Evolutionary conservation across 2,329 filamentous ascomycete genomes (phyloP).

Genomic region (Clonostachys sp.): DNA sequence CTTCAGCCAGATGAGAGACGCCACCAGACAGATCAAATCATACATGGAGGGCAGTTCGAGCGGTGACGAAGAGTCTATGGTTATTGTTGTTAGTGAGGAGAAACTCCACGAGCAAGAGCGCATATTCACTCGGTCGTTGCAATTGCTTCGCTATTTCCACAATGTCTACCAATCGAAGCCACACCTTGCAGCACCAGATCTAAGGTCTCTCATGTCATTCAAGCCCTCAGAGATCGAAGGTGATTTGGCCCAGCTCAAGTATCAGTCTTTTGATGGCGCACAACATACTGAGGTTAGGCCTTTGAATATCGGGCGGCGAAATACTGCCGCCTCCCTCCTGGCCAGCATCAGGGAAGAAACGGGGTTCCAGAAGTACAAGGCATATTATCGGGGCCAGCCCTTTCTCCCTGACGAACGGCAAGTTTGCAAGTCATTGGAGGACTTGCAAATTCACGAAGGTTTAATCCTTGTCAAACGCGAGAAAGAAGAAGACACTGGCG

Average conservation of each 20-base stretch:
- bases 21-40: slow-evolving; percentile 52
- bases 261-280: slow-evolving; percentile 66
- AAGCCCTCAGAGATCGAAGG: slow-evolving; percentile 52
- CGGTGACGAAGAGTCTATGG: slow-evolving; percentile 48
- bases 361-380: slow-evolving; percentile 70
- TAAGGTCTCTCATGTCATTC: slow-evolving; percentile 46
- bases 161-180: slow-evolving; percentile 58
- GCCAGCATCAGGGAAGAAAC: slow-evolving; percentile 64
- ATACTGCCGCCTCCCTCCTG: slow-evolving; percentile 67
- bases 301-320: slow-evolving; percentile 63
- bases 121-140: slow-evolving; percentile 64
- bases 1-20: slow-evolving; percentile 61
- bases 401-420: slow-evolving; percentile 57
- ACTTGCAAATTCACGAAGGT: slow-evolving; percentile 62
- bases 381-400: slow-evolving; percentile 66
- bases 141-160: slow-evolving; percentile 64
- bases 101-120: slow-evolving; percentile 41
- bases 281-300: slow-evolving; percentile 54
- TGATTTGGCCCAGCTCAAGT: slow-evolving; percentile 62
- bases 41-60: slow-evolving; percentile 34
- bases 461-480: slow-evolving; percentile 63
- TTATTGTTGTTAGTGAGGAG: slow-evolving; percentile 38
- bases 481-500: slow-evolving; percentile 34
- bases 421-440: slow-evolving; percentile 58
- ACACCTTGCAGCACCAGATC: slow-evolving; percentile 54